A percentile compares a stretch with the other conserved stretches of the same genome.
Conservation (phyloP, 2,329 filamentous ascomycete species). For the Cercospora zeina region DNA sequence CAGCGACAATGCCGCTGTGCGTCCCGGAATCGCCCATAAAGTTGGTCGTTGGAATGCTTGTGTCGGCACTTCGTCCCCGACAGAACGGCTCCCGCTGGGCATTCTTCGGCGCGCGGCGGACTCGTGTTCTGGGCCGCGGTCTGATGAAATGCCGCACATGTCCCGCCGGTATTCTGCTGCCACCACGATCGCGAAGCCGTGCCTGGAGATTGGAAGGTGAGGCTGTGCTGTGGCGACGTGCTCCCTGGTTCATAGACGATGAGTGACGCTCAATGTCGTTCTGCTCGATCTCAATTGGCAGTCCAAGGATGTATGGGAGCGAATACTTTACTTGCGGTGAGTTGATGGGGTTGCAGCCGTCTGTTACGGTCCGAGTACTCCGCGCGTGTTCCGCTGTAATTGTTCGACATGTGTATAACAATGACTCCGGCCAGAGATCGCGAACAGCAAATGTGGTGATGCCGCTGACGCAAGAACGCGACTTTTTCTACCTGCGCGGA, state of each 20-base stretch:
- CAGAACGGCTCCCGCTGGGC: slow-evolving; percentile 9
- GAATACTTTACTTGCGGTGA: not conserved
- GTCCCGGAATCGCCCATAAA: slow-evolving; percentile 12
- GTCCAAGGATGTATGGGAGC: not conserved
- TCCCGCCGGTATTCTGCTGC: slow-evolving; percentile 16
- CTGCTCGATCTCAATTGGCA: not conserved
- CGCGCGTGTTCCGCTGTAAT: not conserved
- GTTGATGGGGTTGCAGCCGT: not conserved
- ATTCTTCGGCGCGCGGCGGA: slow-evolving; percentile 8
- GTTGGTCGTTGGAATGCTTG: slow-evolving; percentile 18
- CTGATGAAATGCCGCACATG: slow-evolving; percentile 4
- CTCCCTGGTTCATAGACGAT: not conserved
- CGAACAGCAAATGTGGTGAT: not conserved
- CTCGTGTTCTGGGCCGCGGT: slow-evolving; percentile 16
- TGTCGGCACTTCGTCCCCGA: slow-evolving; percentile 16
- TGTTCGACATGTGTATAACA: not conserved
- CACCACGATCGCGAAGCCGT: slow-evolving; percentile 9
- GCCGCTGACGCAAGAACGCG: not conserved
- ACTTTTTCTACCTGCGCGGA: not conserved
- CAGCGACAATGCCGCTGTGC: not conserved
- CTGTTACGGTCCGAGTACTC: not conserved
- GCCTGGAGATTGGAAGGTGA: not conserved
- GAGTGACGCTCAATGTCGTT: not conserved
- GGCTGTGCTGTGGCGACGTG: slow-evolving; percentile 7
- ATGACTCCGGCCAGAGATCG: not conserved